phyloP scores from a whole-genome alignment of 345 rosid genomes.

The Bruguiera gymnorhiza region DNA sequence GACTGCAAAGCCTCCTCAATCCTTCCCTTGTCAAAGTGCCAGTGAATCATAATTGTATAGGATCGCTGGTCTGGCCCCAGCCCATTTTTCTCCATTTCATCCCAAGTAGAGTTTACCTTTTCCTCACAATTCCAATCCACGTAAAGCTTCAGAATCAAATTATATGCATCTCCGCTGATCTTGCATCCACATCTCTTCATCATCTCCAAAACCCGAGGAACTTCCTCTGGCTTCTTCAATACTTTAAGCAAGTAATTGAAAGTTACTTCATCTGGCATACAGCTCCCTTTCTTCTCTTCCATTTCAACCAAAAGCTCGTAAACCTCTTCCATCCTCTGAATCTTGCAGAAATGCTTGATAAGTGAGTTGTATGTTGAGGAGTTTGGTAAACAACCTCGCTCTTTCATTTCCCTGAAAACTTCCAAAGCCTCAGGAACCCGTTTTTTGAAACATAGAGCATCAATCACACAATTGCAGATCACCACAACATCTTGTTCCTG shows the following conservation, averaged over 20 bases:
- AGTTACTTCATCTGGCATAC: constrained; percentile 58
- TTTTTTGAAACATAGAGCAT: constrained; percentile 88
- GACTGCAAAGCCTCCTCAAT: constrained; percentile 44
- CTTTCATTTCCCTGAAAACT: constrained; percentile 48
- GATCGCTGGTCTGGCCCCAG: constrained; percentile 65
- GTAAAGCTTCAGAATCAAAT: constrained; percentile 58
- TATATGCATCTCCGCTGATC: constrained; percentile 51
- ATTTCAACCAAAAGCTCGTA: constrained; percentile 58
- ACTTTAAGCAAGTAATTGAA: constrained; percentile 66
- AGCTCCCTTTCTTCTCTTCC: constrained; percentile 50
- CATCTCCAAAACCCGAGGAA: constrained; percentile 47
- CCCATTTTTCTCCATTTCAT: constrained; percentile 63
- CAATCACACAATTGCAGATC: constrained; percentile 66
- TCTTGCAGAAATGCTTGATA: constrained; percentile 66
- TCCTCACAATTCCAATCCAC: constrained; percentile 59
- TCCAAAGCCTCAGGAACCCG: constrained; percentile 67
- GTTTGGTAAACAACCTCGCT: constrained; percentile 51
- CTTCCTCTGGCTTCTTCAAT: constrained; percentile 46
- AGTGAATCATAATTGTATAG: constrained; percentile 66
- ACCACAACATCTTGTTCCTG: constrained; percentile 57
- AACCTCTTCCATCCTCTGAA: constrained; percentile 66
- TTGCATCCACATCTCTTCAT: constrained; percentile 55
- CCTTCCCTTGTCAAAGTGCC: constrained; percentile 46
- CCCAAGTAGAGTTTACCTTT: constrained; percentile 47
- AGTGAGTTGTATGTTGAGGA: constrained; percentile 71